Conservation (phyloP, 352 stramenopile species). For the Globisporangium abappressorium region DNA sequence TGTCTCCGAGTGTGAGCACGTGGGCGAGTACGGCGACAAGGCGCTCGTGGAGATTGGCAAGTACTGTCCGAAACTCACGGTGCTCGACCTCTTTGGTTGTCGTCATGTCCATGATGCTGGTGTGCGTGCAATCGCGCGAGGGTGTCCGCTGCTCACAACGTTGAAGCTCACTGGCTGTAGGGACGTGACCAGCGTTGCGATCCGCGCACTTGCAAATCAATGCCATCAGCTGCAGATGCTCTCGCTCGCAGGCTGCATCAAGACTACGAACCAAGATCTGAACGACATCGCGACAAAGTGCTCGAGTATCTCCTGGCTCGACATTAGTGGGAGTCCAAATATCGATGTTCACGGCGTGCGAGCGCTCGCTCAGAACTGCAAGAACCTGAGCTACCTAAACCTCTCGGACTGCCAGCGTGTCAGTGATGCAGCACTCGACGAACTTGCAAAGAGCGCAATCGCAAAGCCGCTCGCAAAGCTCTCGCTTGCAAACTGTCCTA, state of each 20-base stretch:
- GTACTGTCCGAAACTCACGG: constrained; percentile 67
- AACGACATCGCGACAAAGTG: constrained; percentile 48
- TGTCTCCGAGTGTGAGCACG: constrained; percentile 79
- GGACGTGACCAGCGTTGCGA: constrained; percentile 69
- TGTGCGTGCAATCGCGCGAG: constrained; percentile 75
- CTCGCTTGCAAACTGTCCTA: constrained; percentile 60
- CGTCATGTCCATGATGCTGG: constrained; percentile 84
- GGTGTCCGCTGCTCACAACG: constrained; percentile 81
- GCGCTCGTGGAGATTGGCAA: constrained; percentile 87
- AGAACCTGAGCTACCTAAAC: constrained; percentile 60
- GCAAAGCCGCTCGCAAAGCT: constrained; percentile 34
- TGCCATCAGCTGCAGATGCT: constrained; percentile 72
- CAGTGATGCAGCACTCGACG: constrained; percentile 57
- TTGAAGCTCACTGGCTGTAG: constrained; percentile 86
- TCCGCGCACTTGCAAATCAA: constrained; percentile 68
- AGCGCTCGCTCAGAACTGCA: constrained; percentile 58
- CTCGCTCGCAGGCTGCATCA: constrained; percentile 80
- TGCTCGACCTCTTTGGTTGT: constrained; percentile 87
- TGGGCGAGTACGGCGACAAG: constrained; percentile 92
- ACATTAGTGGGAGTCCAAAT: constrained; percentile 77
- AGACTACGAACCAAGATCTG: constrained; percentile 80
- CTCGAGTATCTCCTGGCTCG: constrained; percentile 63
- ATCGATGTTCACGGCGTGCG: constrained; percentile 58
- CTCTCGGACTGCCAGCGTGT: constrained; percentile 77
- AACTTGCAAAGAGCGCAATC: constrained; percentile 28